Evolutionary conservation across 305 asterid genomes (phyloP).

Genomic region (Lippia alba): DNA sequence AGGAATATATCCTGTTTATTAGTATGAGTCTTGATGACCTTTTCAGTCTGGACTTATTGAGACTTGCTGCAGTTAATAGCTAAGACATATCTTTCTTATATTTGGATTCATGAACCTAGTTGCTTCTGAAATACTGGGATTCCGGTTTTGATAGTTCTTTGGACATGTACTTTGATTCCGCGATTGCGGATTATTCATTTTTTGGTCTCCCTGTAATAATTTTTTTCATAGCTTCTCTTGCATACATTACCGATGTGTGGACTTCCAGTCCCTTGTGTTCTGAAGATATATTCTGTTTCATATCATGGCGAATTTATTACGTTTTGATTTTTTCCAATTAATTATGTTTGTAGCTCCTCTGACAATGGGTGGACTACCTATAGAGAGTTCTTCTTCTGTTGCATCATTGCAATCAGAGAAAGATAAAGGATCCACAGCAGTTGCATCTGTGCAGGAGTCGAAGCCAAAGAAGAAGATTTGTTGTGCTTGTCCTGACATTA

Average conservation of each 20-base stretch:
- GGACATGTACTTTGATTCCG: not conserved
- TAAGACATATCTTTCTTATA: not conserved
- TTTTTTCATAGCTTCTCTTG: not conserved
- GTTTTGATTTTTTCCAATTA: not conserved
- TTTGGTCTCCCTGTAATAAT: not conserved
- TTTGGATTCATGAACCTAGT: not conserved
- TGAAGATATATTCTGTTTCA: not conserved
- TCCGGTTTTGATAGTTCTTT: not conserved
- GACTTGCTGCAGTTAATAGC: not conserved
- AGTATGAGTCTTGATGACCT: not conserved
- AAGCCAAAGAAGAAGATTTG: constrained; percentile 96
- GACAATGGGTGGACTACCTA: constrained; percentile 65
- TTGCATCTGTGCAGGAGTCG: constrained; percentile 47
- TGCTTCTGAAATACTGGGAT: not conserved
- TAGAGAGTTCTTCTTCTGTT: constrained; percentile 48
- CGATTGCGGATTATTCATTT: not conserved
- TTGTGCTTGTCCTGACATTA: constrained; percentile 97
- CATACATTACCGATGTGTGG: not conserved
- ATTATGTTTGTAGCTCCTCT: constrained; percentile 7
- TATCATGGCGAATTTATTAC: not conserved
- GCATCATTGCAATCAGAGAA: constrained; percentile 51
- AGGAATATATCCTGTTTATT: not conserved
- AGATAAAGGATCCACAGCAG: constrained; percentile 52
- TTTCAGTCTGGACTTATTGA: not conserved
- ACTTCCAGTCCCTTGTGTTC: not conserved